Base-by-base conservation (phyloP, 2,329 filamentous ascomycete genomes). In the Aquanectria penicillioides region DNA sequence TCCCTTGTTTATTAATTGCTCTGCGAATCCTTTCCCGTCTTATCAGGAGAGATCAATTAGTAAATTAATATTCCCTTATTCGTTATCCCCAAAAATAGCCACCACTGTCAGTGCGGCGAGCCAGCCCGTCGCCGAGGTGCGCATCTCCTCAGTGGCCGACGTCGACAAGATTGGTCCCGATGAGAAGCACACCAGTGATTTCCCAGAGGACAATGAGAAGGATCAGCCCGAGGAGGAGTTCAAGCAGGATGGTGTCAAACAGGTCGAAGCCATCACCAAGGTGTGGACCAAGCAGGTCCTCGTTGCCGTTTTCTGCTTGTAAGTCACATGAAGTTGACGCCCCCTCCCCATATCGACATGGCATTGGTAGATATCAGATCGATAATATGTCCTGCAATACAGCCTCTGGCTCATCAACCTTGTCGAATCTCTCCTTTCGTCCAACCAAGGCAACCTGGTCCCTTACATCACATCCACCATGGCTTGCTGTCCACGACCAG, bases 391-490 rank as follows among this genome's bases (percentile, higher is more conserved):
- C 50, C 11, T 15, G 26, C 17, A 13, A 2, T 10, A 10, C 51
- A 80, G 78, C 23, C 71, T 80, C 17, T 80, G 75, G 67, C 61
- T 80, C 15, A 73, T 79, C 31, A 69, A 66, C 46, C 77, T 80
- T 53, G 67, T 77, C 51, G 76, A 78, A 59, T 69, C 68, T 12
- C 66, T 80, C n/a, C 63, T 78, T 4, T 65, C 72, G n/a, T 69
- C 73, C 13, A 68, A 79, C 41, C 71, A 79, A 36, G 52, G 78
- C 52, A 82, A 84, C 29, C 75, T 91, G 40, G 82, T 84, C 9
- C 83, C 86, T 41, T 91, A 87, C 73, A 85, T 89, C 17, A 90
- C 89, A 2, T 90, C 87, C 79, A 82, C 49, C 89, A 91, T 69
- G 89, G 87, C 7, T 78, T 91, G 33, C 80, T 91, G 12, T 84